Evolutionary conservation across 768 basidiomycete species (phyloP).

Genomic region (Tulasnella calospora): DNA sequence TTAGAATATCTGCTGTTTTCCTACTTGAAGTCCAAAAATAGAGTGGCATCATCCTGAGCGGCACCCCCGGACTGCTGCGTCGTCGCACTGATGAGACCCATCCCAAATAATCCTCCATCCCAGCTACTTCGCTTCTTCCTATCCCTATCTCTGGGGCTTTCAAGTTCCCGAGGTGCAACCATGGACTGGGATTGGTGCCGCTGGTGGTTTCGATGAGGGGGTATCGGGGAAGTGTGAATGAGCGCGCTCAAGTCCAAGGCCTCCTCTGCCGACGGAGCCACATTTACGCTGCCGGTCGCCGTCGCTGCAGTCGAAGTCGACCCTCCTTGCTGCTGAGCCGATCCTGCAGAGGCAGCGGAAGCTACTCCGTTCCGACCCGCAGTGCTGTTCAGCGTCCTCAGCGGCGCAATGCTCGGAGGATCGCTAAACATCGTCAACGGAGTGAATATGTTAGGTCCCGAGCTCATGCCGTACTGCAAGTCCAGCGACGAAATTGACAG

Average conservation of each 20-base stretch:
- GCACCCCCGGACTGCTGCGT: neutral
- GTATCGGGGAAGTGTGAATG: slow-evolving; percentile 22
- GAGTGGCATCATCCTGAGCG: slow-evolving; percentile 1
- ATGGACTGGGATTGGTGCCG: slow-evolving; percentile 19
- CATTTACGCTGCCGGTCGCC: neutral
- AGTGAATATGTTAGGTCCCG: slow-evolving; percentile 25
- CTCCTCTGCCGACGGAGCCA: neutral
- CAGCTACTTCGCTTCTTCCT: slow-evolving; percentile 17
- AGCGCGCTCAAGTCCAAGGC: slow-evolving; percentile 20
- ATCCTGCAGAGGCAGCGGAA: neutral
- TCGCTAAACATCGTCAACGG: slow-evolving; percentile 26
- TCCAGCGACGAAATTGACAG: slow-evolving; percentile 24
- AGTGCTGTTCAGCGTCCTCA: slow-evolving; percentile 5
- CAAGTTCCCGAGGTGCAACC: neutral
- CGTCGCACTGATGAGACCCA: neutral
- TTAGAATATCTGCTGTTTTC: neutral
- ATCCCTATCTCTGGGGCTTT: neutral
- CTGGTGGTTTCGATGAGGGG: slow-evolving; percentile 14
- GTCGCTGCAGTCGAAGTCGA: neutral
- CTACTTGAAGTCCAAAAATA: slow-evolving; percentile 6
- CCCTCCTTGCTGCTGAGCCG: neutral
- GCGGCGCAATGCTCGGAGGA: slow-evolving; percentile 17
- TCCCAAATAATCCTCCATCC: slow-evolving; percentile 14
- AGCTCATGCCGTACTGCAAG: slow-evolving; percentile 23
- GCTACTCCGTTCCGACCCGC: neutral